Conservation (phyloP, 192 early-diverging fungal genomes). For the Rhizophagus sp. region DNA sequence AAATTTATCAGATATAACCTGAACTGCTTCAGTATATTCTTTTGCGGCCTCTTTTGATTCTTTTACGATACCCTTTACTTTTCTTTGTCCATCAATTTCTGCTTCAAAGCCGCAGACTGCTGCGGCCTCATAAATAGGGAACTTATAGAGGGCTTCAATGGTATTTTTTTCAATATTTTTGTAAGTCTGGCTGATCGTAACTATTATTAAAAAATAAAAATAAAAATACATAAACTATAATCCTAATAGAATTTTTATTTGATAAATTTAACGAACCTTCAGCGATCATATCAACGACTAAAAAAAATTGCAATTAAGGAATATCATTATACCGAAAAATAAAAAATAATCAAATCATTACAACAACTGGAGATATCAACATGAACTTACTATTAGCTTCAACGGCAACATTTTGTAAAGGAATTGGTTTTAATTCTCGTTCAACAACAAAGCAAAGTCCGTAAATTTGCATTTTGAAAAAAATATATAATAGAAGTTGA, state of each 20-base stretch:
- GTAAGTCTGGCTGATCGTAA: conserved; percentile 22
- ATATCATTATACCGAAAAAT: too few species aligned
- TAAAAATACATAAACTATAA: too few species aligned
- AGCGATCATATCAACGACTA: conserved; percentile 29
- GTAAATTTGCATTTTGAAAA: too few species aligned
- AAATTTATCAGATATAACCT: background rate
- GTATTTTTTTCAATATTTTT: conserved; percentile 21
- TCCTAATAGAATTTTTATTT: background rate
- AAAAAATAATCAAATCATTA: too few species aligned
- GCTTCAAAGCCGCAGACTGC: conserved; percentile 22
- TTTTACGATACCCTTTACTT: conserved; percentile 21
- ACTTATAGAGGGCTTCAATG: conserved; percentile 19
- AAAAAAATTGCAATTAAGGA: background rate
- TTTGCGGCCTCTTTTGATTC: conserved; percentile 13
- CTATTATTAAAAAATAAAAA: background rate
- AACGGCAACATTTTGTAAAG: conserved; percentile 19
- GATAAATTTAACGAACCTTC: conserved; percentile 1
- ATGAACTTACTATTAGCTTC: conserved; percentile 21
- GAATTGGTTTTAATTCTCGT: background rate
- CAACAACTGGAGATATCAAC: too few species aligned
- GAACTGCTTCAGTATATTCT: conserved; percentile 8
- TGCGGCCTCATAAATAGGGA: conserved; percentile 22
- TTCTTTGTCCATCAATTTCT: conserved; percentile 10
- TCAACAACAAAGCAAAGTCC: too few species aligned
- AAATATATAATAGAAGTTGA: too few species aligned